Evolutionary conservation across 2,329 filamentous ascomycete species (phyloP).

Genomic region (Botrytis galanthina): DNA sequence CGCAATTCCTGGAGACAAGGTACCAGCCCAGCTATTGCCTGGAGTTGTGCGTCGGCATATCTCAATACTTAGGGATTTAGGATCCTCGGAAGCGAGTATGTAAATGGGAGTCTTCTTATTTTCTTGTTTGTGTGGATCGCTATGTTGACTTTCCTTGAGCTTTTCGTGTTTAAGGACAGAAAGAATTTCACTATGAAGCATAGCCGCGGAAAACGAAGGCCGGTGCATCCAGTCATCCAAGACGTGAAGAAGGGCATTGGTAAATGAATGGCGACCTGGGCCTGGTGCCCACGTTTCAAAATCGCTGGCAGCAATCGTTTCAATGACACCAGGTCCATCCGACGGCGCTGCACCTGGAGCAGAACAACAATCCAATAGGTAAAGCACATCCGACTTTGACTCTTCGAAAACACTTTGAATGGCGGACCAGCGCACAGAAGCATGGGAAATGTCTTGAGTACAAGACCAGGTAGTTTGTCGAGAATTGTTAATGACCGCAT

Average conservation of each 20-base stretch:
- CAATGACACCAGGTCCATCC: constrained; percentile 23
- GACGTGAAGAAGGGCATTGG: constrained; percentile 27
- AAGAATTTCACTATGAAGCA: constrained; percentile 31
- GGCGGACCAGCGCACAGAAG: constrained; percentile 29
- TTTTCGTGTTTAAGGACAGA: constrained; percentile 22
- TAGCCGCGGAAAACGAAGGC: constrained; percentile 28
- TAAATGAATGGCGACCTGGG: constrained; percentile 26
- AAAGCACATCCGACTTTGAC: constrained; percentile 26
- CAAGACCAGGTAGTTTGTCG: constrained; percentile 29
- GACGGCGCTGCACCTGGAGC: constrained; percentile 26
- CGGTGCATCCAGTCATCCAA: constrained; percentile 28
- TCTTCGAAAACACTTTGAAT: constrained; percentile 30
- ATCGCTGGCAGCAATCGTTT: constrained; percentile 29
- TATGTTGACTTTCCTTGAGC: neutral
- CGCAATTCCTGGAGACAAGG: neutral
- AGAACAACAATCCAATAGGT: constrained; percentile 29
- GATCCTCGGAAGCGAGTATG: constrained; percentile 22
- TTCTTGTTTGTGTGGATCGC: constrained; percentile 13
- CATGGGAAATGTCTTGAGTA: constrained; percentile 20
- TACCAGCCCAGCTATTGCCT: constrained; percentile 17
- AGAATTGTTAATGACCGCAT: constrained; percentile 28
- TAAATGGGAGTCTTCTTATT: constrained; percentile 23
- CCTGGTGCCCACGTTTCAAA: constrained; percentile 24
- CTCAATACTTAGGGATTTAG: constrained; percentile 21
- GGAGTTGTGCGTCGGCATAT: constrained; percentile 19